Conservation (phyloP, 129 eudicot species). For the Apium graveolens region DNA sequence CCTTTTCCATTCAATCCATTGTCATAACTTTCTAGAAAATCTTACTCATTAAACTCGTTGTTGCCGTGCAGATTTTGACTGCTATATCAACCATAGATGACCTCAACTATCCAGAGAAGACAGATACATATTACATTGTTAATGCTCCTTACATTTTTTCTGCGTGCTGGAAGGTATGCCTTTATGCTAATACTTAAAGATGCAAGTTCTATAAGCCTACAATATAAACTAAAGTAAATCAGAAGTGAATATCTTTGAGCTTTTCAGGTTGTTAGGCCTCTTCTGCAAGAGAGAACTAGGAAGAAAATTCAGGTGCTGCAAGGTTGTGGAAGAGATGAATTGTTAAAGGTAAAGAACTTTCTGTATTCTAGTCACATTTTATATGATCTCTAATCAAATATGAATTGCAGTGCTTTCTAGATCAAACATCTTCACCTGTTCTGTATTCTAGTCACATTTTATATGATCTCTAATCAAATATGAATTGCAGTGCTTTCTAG, state of each 20-base stretch:
- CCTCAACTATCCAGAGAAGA: conserved; percentile 96
- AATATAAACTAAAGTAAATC: neutral
- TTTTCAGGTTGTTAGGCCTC: conserved; percentile 86
- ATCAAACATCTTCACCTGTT: neutral
- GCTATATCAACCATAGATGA: conserved; percentile 90
- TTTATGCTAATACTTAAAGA: conserved; percentile 5
- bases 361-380: neutral
- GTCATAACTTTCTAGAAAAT: neutral
- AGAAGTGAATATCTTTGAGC: neutral
- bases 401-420: neutral
- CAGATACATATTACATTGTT: conserved; percentile 87
- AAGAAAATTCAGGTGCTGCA: conserved; percentile 89
- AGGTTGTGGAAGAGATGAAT: conserved; percentile 77
- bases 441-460: neutral
- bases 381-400: neutral
- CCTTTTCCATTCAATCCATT: neutral
- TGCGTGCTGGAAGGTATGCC: conserved; percentile 94
- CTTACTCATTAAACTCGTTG: neutral
- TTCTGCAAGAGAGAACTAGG: conserved; percentile 88
- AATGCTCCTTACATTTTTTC: conserved; percentile 96
- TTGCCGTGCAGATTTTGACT: conserved; percentile 63
- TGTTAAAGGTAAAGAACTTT: conserved; percentile 56
- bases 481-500: neutral
- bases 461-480: neutral
- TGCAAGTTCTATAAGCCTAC: conserved; percentile 8